phyloP scores from a whole-genome alignment of 352 stramenopile genomes.

The Pythium aquatile region DNA sequence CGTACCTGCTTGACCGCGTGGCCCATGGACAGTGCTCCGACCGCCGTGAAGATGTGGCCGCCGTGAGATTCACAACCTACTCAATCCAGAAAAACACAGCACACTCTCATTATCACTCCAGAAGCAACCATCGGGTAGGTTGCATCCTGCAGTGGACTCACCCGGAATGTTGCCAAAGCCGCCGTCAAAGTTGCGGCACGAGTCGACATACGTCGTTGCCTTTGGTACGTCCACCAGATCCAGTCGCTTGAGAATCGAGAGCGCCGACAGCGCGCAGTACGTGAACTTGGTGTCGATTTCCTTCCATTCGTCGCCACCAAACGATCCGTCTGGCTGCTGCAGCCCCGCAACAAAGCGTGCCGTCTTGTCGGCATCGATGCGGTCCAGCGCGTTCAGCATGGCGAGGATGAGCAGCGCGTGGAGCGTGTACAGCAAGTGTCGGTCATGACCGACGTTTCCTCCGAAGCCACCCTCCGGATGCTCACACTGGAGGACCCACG shows the following conservation, averaged over 20 bases:
- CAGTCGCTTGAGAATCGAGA: constrained; percentile 92
- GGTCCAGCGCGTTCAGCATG: constrained; percentile 88
- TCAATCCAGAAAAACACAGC: not conserved
- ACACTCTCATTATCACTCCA: not conserved
- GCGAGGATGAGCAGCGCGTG: constrained; percentile 97
- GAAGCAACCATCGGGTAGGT: no score
- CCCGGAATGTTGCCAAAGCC: constrained; percentile 88
- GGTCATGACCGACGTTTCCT: constrained; percentile 96
- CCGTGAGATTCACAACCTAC: constrained; percentile 96
- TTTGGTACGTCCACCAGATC: constrained; percentile 85
- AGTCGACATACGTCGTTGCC: constrained; percentile 93
- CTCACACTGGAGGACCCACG: constrained; percentile 96
- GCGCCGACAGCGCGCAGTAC: constrained; percentile 96
- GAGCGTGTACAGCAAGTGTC: constrained; percentile 97
- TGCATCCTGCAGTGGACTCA: constrained; percentile 12
- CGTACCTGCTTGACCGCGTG: constrained; percentile 51
- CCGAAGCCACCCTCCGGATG: constrained; percentile 92
- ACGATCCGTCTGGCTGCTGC: constrained; percentile 97
- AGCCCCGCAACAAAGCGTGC: constrained; percentile 85
- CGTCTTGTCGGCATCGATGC: constrained; percentile 79
- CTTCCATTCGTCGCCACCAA: constrained; percentile 95
- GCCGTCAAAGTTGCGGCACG: constrained; percentile 97
- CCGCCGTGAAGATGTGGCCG: constrained; percentile 97
- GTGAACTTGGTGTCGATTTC: constrained; percentile 99
- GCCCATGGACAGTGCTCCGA: constrained; percentile 93